Conservation (phyloP, 2,329 filamentous ascomycete genomes). For the Epicoccum sorghinum region DNA sequence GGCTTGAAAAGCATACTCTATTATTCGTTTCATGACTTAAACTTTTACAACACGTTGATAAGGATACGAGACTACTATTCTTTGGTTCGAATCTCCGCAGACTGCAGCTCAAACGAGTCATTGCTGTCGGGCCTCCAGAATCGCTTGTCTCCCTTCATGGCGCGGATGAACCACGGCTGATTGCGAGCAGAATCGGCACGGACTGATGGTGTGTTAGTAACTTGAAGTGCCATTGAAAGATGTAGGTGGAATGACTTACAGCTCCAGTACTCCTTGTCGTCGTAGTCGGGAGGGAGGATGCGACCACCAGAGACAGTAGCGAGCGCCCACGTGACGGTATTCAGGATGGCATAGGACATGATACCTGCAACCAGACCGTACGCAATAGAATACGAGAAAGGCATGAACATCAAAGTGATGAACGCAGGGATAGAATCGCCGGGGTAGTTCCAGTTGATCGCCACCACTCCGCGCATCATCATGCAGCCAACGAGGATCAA, state of each 20-base stretch:
- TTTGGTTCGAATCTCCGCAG: slow-evolving; percentile 17
- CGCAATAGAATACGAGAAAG: slow-evolving; percentile 87
- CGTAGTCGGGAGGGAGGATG: slow-evolving; percentile 33
- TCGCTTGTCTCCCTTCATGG: slow-evolving; percentile 29
- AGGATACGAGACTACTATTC: slow-evolving; percentile 3
- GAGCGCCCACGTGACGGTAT: slow-evolving; percentile 64
- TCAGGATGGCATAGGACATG: slow-evolving; percentile 75
- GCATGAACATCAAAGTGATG: slow-evolving; percentile 82
- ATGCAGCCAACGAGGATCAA: slow-evolving; percentile 82
- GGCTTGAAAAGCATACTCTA: not conserved
- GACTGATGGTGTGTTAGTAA: slow-evolving; percentile 21
- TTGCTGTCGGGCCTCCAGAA: slow-evolving; percentile 30
- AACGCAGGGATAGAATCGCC: slow-evolving; percentile 86
- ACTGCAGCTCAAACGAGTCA: slow-evolving; percentile 34
- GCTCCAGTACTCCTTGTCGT: slow-evolving; percentile 39
- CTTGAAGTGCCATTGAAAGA: not conserved
- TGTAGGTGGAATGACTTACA: slow-evolving; percentile 21
- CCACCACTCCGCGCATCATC: slow-evolving; percentile 78
- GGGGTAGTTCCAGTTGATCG: slow-evolving; percentile 85
- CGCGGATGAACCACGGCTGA: slow-evolving; percentile 37
- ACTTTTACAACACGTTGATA: not conserved
- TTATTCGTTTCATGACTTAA: slow-evolving; percentile 1
- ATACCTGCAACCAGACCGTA: slow-evolving; percentile 85
- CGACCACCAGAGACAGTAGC: slow-evolving; percentile 23
- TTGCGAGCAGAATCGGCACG: slow-evolving; percentile 27